These are phyloP conservation scores for Rhododendron henanense DNA, from an alignment of 148 eudicot species.

Conservation along the genomic window DNA sequence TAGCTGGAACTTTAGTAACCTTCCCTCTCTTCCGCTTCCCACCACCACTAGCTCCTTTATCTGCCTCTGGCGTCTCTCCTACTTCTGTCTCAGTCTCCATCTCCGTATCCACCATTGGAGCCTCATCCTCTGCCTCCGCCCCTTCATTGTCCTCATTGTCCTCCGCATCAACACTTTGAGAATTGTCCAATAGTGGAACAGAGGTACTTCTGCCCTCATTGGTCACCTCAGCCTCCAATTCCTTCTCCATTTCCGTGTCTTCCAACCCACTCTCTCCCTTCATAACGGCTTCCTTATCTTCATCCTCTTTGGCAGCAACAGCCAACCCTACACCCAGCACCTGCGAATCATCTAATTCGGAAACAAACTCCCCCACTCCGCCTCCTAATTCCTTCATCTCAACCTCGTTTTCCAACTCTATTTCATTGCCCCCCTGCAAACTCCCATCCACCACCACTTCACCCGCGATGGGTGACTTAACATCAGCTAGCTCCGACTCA, in stretches of 20 bases:
- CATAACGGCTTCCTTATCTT: background rate
- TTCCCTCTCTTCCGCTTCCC: slow-evolving; percentile 78
- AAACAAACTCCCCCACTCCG: background rate
- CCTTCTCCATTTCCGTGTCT: background rate
- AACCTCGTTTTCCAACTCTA: slow-evolving; percentile 21
- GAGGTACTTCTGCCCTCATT: background rate
- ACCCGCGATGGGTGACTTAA: slow-evolving; percentile 6
- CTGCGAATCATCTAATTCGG: background rate
- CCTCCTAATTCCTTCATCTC: background rate
- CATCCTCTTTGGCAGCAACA: background rate
- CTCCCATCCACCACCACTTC: slow-evolving; percentile 16
- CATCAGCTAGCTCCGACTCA: slow-evolving; percentile 1
- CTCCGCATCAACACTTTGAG: slow-evolving; percentile 2
- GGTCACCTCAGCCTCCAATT: background rate
- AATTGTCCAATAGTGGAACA: background rate
- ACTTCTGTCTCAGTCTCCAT: slow-evolving; percentile 32
- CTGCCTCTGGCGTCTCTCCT: slow-evolving; percentile 11
- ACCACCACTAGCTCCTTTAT: slow-evolving; percentile 37
- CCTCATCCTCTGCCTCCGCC: slow-evolving; percentile 23
- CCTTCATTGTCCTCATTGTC: slow-evolving; percentile 21
- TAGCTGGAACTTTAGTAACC: slow-evolving; percentile 34
- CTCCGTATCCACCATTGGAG: slow-evolving; percentile 24
- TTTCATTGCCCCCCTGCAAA: slow-evolving; percentile 17
- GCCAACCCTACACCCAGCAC: background rate
- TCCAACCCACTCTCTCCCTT: background rate